These are phyloP conservation scores for Poteriospumella lacustris DNA, from an alignment of 108 stramenopile species.

Conservation along the genomic window DNA sequence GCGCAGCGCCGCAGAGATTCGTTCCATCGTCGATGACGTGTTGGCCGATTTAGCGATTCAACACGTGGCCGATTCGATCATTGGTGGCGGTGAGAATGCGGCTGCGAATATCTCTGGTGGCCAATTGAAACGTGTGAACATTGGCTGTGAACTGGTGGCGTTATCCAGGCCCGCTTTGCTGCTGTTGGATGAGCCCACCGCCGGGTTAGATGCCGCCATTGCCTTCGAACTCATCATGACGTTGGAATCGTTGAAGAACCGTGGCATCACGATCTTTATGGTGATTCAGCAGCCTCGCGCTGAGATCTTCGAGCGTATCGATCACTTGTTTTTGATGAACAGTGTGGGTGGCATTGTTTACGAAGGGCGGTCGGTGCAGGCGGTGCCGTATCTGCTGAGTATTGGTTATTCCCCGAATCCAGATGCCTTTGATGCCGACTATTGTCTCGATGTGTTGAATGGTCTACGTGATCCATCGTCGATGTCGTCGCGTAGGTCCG, in stretches of 20 bases:
- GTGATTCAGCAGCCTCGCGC: slow-evolving; percentile 83
- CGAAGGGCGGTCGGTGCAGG: not conserved
- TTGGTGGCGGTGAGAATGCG: not conserved
- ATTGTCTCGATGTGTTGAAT: not conserved
- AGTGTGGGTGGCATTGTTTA: not conserved
- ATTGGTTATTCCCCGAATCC: not conserved
- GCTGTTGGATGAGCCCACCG: slow-evolving; percentile 20
- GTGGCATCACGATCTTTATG: slow-evolving; percentile 66
- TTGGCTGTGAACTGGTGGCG: slow-evolving; percentile 7
- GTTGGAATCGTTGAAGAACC: slow-evolving; percentile 57
- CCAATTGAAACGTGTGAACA: slow-evolving; percentile 4
- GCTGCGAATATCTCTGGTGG: slow-evolving; percentile 5
- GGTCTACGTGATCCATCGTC: not conserved
- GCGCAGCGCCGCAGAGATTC: not conserved
- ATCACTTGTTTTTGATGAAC: slow-evolving; percentile 54
- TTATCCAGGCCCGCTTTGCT: not conserved
- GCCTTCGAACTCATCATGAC: slow-evolving; percentile 49
- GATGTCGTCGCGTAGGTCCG: too few species aligned
- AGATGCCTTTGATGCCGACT: not conserved
- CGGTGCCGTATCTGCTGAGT: not conserved
- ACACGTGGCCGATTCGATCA: not conserved
- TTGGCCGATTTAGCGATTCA: not conserved
- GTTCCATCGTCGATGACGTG: not conserved
- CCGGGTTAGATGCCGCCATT: not conserved
- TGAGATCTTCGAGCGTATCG: slow-evolving; percentile 71